Percentiles rank a stretch among this genome's conserved stretches.
Evolutionary conservation across 2,329 filamentous ascomycete genomes (phyloP).

Genomic region (Aspergillus novoparasiticus): DNA sequence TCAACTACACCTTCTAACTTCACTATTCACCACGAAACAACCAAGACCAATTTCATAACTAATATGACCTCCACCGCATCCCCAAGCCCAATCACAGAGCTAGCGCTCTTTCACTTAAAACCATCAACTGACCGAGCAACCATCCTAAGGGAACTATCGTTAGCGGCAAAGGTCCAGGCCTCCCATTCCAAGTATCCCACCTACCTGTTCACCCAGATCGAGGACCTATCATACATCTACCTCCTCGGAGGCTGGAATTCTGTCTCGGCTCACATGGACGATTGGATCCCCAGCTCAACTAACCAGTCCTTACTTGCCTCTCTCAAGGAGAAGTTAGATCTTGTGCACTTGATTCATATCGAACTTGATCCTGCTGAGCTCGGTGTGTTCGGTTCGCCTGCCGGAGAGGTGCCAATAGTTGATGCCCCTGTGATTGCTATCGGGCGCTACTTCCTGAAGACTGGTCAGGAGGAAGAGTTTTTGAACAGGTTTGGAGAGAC

Average conservation of each 20-base stretch:
- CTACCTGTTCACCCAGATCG: conserved; percentile 46
- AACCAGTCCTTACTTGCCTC: conserved; percentile 45
- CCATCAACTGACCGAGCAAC: conserved; percentile 26
- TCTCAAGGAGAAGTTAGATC: conserved; percentile 40
- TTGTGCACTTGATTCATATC: conserved; percentile 49
- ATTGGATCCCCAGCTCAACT: conserved; percentile 45
- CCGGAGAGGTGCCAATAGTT: conserved; percentile 25
- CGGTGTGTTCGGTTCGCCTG: background rate
- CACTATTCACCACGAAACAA: background rate
- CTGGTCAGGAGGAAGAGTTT: conserved; percentile 28
- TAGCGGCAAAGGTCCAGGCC: conserved; percentile 42
- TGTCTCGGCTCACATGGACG: conserved; percentile 42
- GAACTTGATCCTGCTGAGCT: conserved; percentile 34
- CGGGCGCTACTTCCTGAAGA: conserved; percentile 34
- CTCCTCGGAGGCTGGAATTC: conserved; percentile 52
- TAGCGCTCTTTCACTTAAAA: conserved; percentile 46
- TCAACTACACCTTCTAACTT: background rate
- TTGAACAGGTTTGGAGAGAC: conserved; percentile 27
- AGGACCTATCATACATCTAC: conserved; percentile 47
- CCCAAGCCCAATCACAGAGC: conserved; percentile 40
- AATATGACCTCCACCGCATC: background rate
- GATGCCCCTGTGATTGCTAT: conserved; percentile 36
- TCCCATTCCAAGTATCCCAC: conserved; percentile 40
- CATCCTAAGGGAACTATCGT: conserved; percentile 29
- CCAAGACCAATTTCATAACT: no score